phyloP scores from a whole-genome alignment of 495 filamentous ascomycete species.

The Podospora australis region DNA sequence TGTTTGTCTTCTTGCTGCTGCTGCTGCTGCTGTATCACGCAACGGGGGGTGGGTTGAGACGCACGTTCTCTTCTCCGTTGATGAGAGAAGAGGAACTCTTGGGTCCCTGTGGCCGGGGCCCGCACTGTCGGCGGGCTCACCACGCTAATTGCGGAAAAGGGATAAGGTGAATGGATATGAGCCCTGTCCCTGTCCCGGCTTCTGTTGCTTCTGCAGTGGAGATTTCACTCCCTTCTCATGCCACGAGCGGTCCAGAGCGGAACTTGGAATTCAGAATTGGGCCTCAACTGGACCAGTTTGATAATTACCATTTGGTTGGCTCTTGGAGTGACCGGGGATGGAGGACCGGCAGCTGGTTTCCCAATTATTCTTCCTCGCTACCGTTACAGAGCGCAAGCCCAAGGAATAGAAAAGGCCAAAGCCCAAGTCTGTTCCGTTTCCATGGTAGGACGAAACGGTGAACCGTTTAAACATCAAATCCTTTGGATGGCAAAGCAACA shows the following conservation, averaged over 20 bases:
- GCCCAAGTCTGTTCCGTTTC: too few relatives aligned
- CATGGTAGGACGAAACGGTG: neutral
- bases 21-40: neutral
- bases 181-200: slow-evolving; percentile 1
- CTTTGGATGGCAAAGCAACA: neutral
- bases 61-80: too few relatives aligned
- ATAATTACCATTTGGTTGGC: too few relatives aligned
- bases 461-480: neutral
- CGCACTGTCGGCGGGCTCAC: neutral
- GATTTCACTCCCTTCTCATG: too few relatives aligned
- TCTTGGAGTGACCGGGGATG: neutral
- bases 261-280: too few relatives aligned
- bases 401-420: neutral
- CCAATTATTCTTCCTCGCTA: neutral
- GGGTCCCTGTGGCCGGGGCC: neutral
- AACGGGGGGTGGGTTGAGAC: neutral
- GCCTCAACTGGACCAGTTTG: too few relatives aligned
- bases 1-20: too few relatives aligned
- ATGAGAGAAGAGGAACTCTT: neutral
- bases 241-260: too few relatives aligned
- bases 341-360: neutral
- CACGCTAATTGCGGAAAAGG: neutral
- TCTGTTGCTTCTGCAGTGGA: slow-evolving; percentile 5
- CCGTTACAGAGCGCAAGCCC: neutral
- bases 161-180: neutral